Percentiles rank a stretch among this genome's conserved stretches.
phyloP scores from a whole-genome alignment of 208 protist genomes.

The Leptomonas pyrrhocoris region DNA sequence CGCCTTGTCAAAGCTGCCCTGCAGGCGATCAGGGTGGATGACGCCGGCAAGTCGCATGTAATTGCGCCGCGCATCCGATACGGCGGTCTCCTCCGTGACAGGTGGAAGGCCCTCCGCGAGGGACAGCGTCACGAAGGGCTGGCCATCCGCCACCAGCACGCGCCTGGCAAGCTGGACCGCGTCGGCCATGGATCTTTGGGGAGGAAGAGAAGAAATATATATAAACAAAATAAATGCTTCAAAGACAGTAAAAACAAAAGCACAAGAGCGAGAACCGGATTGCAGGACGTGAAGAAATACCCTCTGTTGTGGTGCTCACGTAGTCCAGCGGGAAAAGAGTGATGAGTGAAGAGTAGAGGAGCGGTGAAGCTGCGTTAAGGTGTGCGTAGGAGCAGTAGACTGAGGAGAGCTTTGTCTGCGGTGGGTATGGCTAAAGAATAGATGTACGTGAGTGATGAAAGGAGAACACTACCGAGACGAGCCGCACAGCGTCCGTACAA shows the following conservation, averaged over 20 bases:
- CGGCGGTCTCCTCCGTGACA: slow-evolving; percentile 57
- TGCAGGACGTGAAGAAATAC: neutral
- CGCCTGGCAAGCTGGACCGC: slow-evolving; percentile 47
- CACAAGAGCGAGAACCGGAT: neutral
- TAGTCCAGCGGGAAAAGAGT: no score
- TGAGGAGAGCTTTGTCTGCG: no score
- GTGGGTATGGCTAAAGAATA: no score
- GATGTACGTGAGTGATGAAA: no score
- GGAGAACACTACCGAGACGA: no score
- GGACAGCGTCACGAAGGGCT: slow-evolving; percentile 63
- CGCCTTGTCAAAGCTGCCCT: slow-evolving; percentile 55
- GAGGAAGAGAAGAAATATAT: neutral
- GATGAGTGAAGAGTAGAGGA: no score
- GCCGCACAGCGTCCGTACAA: no score
- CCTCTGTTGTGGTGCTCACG: no score
- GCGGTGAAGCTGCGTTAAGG: no score
- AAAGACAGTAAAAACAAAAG: neutral
- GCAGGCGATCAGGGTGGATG: slow-evolving; percentile 87
- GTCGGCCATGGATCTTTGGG: slow-evolving; percentile 32
- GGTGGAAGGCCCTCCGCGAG: slow-evolving; percentile 64
- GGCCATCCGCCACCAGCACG: slow-evolving; percentile 52
- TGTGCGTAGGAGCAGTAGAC: no score
- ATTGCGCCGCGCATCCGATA: slow-evolving; percentile 70
- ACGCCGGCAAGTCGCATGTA: slow-evolving; percentile 82
- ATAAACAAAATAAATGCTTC: slow-evolving; percentile 9